A percentile compares a stretch with the other conserved stretches of the same genome.
Conservation (phyloP, 2,329 filamentous ascomycete species). For the Trichoderma cornu-damae region DNA sequence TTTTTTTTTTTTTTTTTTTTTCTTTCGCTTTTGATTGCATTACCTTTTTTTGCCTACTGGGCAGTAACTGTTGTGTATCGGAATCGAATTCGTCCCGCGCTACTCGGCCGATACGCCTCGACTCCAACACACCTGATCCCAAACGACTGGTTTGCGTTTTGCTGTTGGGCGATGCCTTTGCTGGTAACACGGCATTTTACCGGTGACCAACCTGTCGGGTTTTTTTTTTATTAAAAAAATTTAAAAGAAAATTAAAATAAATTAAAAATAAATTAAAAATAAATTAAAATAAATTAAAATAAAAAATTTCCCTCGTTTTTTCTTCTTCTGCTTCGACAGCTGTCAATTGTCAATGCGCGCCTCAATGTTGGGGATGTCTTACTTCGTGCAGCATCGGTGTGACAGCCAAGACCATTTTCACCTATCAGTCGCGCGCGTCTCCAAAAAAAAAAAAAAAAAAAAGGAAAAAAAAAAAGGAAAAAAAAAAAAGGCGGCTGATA, state of each 20-base stretch:
- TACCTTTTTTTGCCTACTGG: too few species aligned
- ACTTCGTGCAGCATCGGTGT: conserved; percentile 5
- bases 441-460: too few species aligned
- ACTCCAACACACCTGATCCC: conserved; percentile 6
- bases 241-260: too few species aligned
- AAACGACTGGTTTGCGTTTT: neutral
- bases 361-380: conserved; percentile 4
- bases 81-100: neutral
- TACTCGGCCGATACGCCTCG: neutral
- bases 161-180: neutral
- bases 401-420: neutral
- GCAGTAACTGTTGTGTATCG: too few species aligned
- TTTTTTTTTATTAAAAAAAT: neutral
- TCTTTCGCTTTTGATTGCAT: too few species aligned
- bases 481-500: neutral
- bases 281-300: too few species aligned
- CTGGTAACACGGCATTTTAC: neutral
- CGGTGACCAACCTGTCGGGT: conserved; percentile 4
- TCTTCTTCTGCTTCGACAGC: too few species aligned
- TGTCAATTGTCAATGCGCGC: neutral
- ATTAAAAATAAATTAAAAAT: too few species aligned
- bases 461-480: too few species aligned
- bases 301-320: too few species aligned
- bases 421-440: neutral
- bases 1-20: too few species aligned